Evolutionary conservation across 768 basidiomycete genomes (phyloP), one percentile per base, ranked within the genome.

Genomic region (Astraeus odoratus): DNA sequence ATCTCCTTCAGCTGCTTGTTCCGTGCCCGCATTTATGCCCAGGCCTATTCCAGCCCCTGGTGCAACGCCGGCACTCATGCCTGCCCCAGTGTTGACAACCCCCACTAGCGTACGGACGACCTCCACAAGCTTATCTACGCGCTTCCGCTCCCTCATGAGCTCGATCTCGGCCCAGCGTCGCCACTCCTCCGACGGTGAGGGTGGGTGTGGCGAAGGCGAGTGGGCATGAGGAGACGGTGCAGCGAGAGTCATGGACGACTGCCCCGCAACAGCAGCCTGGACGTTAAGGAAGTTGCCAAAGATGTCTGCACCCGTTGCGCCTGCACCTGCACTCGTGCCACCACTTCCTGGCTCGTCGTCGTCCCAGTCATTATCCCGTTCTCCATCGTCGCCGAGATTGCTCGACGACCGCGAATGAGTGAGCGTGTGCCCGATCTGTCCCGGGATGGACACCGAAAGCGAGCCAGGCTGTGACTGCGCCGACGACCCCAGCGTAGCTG

Each of bases 41-140:
- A 39, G 34, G 31, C 22, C 23, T 10, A 15, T 20, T 43, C 33
- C 22, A n/a, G 22, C 24, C 10, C 23, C 34, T 24, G 23, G 23
- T 30, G 13, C 30, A 4, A 27, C 8, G 2, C 27, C 20, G 12
- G 24, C 38, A 42, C 36, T 36, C n/a, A 34, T 20, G 8, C 9
- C 38, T 3, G 42, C 37, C 9, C 80, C 57, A 49, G 65, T 77
- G 31, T 70, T 70, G 22, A 83, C 70, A 8, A 74, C 67, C 8
- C 87, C 83, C 71, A 81, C 83, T 47, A 88, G 60, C 8, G 72
- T 63, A 44, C 76, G 76, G 23, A 86, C 73, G 22, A 83, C 66
- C 36, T 67, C 61, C 0, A 78, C 75, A 24, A 88, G 69, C 47
- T 73, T 76, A 49, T 83, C 83, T 9, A 78, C 73, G 56, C 78